Base-by-base conservation (phyloP, 1,139 yeast genomes). In the Keqinozyma sinolaborantium region DNA sequence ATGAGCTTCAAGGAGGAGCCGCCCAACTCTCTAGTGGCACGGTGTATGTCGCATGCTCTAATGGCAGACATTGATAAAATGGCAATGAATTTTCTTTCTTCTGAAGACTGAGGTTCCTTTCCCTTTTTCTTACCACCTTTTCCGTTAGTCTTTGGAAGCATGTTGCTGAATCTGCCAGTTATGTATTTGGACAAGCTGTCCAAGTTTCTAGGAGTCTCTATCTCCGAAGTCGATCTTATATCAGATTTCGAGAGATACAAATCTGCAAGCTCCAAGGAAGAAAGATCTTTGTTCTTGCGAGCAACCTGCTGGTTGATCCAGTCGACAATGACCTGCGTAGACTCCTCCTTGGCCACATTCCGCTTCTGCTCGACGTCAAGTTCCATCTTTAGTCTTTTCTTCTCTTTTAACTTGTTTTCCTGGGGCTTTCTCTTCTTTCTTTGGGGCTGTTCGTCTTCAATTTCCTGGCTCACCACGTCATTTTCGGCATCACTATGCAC, bases 31-130 rank as follows among this genome's bases (percentile, higher is more conserved):
- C 73, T 69, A 8, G 80, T 72, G 1, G 81, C 78, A 34, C 92
- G 65, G 48, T 76, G 77, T 2, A 80, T 68, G 46, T 83, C 90
- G 57, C 92, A 83, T 1, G 83, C 86, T 36, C 92, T 64, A 15
- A 82, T 57, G 1, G 90, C 90, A 0, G 88, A 81, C 69, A 76
- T 71, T 4, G 85, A 73, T 12, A 83, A 53, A 3, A 82, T 59
- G n/a, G 82, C 64, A 14, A 82, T 57, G 44, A 69, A 74, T 40
- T 70, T 68, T 25, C 39, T 31, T 25, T 47, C 42, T 14, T 44
- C 42, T 35, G 34, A 23, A 31, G 28, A 30, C 16, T 28, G 35
- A 33, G 26, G 26, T 26, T 38, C 38, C 23, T 50, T 50, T 34
- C 48, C 47, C 30, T 50, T 53, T 23, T 51, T 46, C 33, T 51